Conservation (phyloP, 306 rosid species). For the Trifolium pratense region DNA sequence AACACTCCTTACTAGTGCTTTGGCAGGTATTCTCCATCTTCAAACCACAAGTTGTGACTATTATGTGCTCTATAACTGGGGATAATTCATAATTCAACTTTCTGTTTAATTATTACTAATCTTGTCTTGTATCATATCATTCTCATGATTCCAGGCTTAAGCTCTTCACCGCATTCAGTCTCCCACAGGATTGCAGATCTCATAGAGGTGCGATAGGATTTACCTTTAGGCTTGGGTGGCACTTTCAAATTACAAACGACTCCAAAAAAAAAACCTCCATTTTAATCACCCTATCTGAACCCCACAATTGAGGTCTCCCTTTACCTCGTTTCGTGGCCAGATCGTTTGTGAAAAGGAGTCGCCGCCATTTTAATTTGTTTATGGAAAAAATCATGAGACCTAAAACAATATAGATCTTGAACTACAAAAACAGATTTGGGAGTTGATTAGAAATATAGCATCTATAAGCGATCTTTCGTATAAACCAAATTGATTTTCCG, state of each 20-base stretch:
- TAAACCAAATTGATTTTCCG: constrained; percentile 8
- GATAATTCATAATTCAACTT: neutral
- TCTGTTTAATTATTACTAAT: neutral
- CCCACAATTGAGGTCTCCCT: neutral
- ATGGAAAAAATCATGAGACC: too few relatives aligned
- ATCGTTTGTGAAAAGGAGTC: too few relatives aligned
- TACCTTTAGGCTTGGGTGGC: neutral
- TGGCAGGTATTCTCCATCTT: neutral
- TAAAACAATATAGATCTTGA: too few relatives aligned
- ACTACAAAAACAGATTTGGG: too few relatives aligned
- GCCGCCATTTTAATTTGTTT: too few relatives aligned
- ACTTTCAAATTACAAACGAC: neutral
- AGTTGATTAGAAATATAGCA: neutral
- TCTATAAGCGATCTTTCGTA: neutral
- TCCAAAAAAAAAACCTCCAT: neutral
- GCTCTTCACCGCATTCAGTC: neutral
- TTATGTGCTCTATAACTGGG: neutral
- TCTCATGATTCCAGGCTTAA: neutral
- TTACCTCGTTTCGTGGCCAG: too few relatives aligned
- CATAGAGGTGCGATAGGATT: neutral
- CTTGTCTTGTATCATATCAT: neutral
- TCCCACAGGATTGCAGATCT: neutral
- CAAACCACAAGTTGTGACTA: neutral
- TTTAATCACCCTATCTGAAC: neutral
- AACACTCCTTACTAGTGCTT: constrained; percentile 1